Evolutionary conservation across 257 asterid species (phyloP), one percentile per base, ranked within the genome.

Genomic region (Knoxia roxburghii): DNA sequence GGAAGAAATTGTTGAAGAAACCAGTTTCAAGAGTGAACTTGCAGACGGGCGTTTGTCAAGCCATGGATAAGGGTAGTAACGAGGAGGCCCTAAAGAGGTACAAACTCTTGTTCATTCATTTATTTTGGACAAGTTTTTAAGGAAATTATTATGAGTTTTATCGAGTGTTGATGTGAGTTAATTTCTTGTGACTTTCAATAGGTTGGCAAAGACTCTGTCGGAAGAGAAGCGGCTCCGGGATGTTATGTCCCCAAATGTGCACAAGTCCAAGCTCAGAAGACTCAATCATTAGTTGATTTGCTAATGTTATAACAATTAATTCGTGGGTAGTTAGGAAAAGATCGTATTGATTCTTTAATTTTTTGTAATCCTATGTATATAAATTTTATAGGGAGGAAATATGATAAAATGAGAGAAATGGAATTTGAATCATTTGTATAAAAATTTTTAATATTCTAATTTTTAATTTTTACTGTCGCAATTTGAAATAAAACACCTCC

Each of bases 11-110:
- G 33, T 35, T 86, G 61, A 73, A 76, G 40, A 80, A 82, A n/a
- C 83, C 85, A 46, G 78, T 73, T 55, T 78, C 89, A 0, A 84
- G 83, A 69, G 65, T 84, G 1, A 80, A 84, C 65, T 6, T 82
- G 13, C 75, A 71, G 51, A 78, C 81, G 0, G 86, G 86, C 46
- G 7, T 30, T 27, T 64, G 15, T 21, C 75, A 79, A 39, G 40
- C 80, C 24, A 14, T 78, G 30, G 71, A 76, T 46, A 65, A 58
- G 0, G 86, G 79, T 33, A 74, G 81, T 41, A 82, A 82, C 43
- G 75, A 71, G 33, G 77, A 74, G 30, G 84, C 82, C 27, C 70
- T 81, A 65, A 73, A 68, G 46, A 77, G 53, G 81, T 78, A 69
- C 10, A 41, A 37, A 37, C 41, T 37, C 41, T 3, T 37, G 9